These are phyloP conservation scores for Sporodiniella umbellata DNA, from an alignment of 371 early-diverging fungal genomes.

Conservation along the genomic window DNA sequence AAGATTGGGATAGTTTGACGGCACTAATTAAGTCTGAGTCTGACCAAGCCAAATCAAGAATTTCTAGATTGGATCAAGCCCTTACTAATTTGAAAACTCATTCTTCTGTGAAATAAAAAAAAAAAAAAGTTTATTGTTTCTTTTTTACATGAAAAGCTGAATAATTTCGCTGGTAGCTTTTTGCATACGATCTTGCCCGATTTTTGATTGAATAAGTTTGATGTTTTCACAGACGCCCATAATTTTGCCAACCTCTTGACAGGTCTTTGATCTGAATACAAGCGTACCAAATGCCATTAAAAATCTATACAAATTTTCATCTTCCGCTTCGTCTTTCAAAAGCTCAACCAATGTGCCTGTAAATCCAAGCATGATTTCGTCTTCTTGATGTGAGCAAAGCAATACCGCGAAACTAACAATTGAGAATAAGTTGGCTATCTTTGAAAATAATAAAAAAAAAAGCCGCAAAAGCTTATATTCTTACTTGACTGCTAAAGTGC, in stretches of 20 bases:
- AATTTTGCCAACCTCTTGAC: slow-evolving; percentile 31
- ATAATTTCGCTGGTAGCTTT: slow-evolving; percentile 18
- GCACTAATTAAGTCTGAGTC: slow-evolving; percentile 20
- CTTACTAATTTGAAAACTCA: slow-evolving; percentile 9
- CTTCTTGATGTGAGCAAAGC: slow-evolving; percentile 30
- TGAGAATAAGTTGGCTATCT: not conserved
- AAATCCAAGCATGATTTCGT: slow-evolving; percentile 44
- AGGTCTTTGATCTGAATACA: slow-evolving; percentile 29
- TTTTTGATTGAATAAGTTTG: slow-evolving; percentile 8
- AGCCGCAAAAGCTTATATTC: not conserved
- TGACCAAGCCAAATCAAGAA: slow-evolving; percentile 23
- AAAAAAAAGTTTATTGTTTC: not conserved
- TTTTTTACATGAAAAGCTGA: slow-evolving; percentile 8
- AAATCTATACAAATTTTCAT: slow-evolving; percentile 54
- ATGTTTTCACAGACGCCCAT: slow-evolving; percentile 28
- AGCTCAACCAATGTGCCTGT: slow-evolving; percentile 41
- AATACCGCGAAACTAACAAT: slow-evolving; percentile 39
- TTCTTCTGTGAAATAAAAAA: not conserved
- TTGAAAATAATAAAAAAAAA: not conserved
- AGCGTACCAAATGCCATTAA: slow-evolving; percentile 61
- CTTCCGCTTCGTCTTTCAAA: slow-evolving; percentile 45
- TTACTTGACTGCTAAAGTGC: slow-evolving; percentile 44
- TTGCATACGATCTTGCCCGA: slow-evolving; percentile 22
- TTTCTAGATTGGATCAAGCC: slow-evolving; percentile 23
- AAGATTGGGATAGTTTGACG: slow-evolving; percentile 23